Base-by-base conservation (phyloP, 2,329 filamentous ascomycete species). In the Nigrograna mackinnonii region DNA sequence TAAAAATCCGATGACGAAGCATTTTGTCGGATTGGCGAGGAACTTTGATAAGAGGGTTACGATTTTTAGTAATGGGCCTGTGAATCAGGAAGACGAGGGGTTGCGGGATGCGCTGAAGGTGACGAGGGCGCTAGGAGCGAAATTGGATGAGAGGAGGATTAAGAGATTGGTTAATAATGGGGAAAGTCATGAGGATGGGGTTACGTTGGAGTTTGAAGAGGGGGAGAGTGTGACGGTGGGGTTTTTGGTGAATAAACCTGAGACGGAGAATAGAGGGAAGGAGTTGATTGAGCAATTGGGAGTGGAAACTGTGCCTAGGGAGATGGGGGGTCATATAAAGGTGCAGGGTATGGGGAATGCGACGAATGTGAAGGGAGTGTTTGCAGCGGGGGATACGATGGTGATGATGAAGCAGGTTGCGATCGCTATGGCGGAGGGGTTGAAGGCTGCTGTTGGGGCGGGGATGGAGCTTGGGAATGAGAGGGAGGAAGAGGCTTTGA, bases 381-480 rank as follows among this genome's bases (percentile, higher is more conserved):
- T 78, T 61, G 79, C 78, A 0, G 76, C 68, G 1, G 80, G 80
- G 0, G 80, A 84, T 58, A 65, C 58, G 1, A 62, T 61, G 55
- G 44, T 47, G 0, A 38, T 53, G 47, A 60, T 66, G 53, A 65
- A 66, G 48, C 61, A 64, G 37, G 59, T 51, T n/a, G 52, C 50
- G 5, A 43, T 64, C 35, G 55, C 62, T 0, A 60, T 64, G 60
- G 50, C 52, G 1, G 57, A 63, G 14, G 62, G 61, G 0, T 22
- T 63, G 17, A 62, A 61, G 36, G 61, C 60, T 6, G 58, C 49
- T 21, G 52, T 40, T 4, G 61, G 61, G 1, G 60, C 55, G 9
- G 54, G 49, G 1, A 46, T 53, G 37, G 54, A 65, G 44, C 42
- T 64, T 37, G 48, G 26, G 7, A 43, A 47, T 24, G 62, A 64